phyloP scores from a whole-genome alignment of 768 basidiomycete genomes.

The Suillus luteus region DNA sequence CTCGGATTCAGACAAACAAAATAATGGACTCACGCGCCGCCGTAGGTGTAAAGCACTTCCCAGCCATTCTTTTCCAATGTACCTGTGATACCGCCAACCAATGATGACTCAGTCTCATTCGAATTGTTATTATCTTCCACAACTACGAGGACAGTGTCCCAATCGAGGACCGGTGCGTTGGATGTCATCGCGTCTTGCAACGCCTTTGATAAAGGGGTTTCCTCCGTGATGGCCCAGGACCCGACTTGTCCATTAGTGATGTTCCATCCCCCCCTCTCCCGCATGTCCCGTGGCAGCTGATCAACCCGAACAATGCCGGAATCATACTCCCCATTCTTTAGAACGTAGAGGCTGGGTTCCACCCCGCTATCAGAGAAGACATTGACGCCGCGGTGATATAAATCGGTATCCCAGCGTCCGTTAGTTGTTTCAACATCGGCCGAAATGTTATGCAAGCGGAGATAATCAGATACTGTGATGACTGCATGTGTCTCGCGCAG shows the following conservation, averaged over 20 bases:
- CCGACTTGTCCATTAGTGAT: slow-evolving; percentile 21
- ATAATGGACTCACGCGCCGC: slow-evolving; percentile 39
- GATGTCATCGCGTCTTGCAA: slow-evolving; percentile 18
- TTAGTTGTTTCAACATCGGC: slow-evolving; percentile 35
- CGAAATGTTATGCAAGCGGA: slow-evolving; percentile 41
- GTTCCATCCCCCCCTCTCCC: slow-evolving; percentile 35
- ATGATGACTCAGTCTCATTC: slow-evolving; percentile 21
- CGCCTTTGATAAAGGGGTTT: slow-evolving; percentile 18
- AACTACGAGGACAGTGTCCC: slow-evolving; percentile 25
- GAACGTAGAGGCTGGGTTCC: slow-evolving; percentile 31
- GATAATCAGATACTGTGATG: slow-evolving; percentile 43
- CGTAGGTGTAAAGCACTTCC: slow-evolving; percentile 43
- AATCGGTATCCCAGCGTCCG: slow-evolving; percentile 39
- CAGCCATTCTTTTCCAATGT: slow-evolving; percentile 41
- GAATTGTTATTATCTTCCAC: slow-evolving; percentile 23
- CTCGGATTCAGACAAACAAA: neutral
- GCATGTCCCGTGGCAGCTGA: slow-evolving; percentile 34
- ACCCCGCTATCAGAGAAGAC: slow-evolving; percentile 15
- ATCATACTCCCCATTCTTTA: slow-evolving; percentile 44
- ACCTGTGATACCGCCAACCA: slow-evolving; percentile 33
- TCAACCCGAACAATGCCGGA: slow-evolving; percentile 40
- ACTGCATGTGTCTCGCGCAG: slow-evolving; percentile 39
- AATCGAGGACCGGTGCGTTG: slow-evolving; percentile 25
- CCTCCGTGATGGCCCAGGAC: slow-evolving; percentile 18
- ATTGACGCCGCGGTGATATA: slow-evolving; percentile 32